phyloP scores from a whole-genome alignment of 1,284 basidiomycete genomes.

The Leccinum cinnamomeum region DNA sequence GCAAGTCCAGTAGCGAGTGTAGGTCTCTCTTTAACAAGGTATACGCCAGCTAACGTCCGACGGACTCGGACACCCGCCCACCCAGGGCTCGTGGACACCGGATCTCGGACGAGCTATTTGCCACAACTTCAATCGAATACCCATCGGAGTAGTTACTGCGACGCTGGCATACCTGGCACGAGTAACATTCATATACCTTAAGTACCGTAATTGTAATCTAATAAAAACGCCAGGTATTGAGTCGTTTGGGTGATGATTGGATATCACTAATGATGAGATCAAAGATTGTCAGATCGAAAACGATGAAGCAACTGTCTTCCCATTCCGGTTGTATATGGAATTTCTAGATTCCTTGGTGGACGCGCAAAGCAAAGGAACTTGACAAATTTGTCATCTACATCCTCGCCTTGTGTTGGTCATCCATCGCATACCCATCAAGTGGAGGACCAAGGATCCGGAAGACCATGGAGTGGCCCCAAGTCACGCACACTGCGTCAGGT shows the following conservation, averaged over 20 bases:
- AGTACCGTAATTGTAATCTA: neutral
- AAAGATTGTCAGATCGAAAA: neutral
- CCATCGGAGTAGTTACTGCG: neutral
- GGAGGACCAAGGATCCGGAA: no score
- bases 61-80: neutral
- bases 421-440: neutral
- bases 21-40: neutral
- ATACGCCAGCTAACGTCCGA: no score
- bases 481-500: neutral
- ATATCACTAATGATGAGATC: neutral
- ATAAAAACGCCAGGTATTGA: neutral
- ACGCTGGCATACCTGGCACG: slow-evolving; percentile 3
- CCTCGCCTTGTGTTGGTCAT: no score
- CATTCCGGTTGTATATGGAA: neutral
- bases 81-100: neutral
- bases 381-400: neutral
- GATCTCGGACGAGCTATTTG: neutral
- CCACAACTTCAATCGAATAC: slow-evolving; percentile 1
- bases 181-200: no score
- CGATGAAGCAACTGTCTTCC: neutral
- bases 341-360: neutral
- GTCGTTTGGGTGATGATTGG: neutral
- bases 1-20: neutral
- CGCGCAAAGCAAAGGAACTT: neutral
- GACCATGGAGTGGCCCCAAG: no score